phyloP scores from a whole-genome alignment of 257 asterid species.

The Ehretia macrophylla region DNA sequence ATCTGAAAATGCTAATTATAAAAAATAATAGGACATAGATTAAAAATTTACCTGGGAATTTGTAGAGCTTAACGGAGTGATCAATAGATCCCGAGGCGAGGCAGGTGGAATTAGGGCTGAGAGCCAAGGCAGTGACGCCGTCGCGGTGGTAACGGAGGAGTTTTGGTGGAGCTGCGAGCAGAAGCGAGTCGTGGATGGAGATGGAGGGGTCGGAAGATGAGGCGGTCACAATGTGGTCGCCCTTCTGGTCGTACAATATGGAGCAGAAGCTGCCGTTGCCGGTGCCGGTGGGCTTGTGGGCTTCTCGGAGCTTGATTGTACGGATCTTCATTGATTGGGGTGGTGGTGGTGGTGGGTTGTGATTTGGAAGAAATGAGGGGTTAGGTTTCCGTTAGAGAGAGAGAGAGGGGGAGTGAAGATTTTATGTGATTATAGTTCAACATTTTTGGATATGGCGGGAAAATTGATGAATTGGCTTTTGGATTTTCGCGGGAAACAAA shows the following conservation, averaged over 20 bases:
- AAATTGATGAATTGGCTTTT: not conserved
- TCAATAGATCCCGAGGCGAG: slow-evolving; percentile 94
- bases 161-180: slow-evolving; percentile 58
- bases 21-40: not conserved
- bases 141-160: slow-evolving; percentile 66
- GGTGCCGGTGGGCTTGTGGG: slow-evolving; percentile 43
- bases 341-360: not conserved
- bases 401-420: slow-evolving; percentile 7
- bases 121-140: slow-evolving; percentile 81
- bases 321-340: slow-evolving; percentile 66
- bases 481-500: slow-evolving; percentile 12
- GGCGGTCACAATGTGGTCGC: slow-evolving; percentile 72
- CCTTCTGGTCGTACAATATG: slow-evolving; percentile 60
- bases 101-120: slow-evolving; percentile 77
- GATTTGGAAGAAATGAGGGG: not conserved
- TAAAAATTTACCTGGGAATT: slow-evolving; percentile 44
- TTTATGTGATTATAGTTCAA: not conserved
- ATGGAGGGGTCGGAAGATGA: slow-evolving; percentile 75
- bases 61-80: slow-evolving; percentile 91
- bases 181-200: slow-evolving; percentile 64
- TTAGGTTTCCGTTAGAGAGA: not conserved
- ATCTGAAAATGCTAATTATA: not conserved
- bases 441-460: slow-evolving; percentile 30
- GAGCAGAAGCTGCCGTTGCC: slow-evolving; percentile 52
- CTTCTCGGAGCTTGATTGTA: slow-evolving; percentile 84